Conservation (phyloP, 805 yeast genomes). For the Spathaspora hagerdaliae region DNA sequence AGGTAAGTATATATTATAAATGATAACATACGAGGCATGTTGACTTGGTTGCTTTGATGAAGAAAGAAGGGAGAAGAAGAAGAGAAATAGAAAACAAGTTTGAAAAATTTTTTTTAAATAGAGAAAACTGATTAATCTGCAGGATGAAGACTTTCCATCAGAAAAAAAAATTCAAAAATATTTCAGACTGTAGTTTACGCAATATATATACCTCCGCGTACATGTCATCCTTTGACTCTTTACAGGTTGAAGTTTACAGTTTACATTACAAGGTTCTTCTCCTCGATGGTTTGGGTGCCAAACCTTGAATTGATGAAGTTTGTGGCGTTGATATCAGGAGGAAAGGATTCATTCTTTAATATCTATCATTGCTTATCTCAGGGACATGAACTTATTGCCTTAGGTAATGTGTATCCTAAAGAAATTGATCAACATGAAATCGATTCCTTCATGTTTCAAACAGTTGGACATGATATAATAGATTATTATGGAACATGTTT, state of each 20-base stretch:
- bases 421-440: slow-evolving; percentile 50
- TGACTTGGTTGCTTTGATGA: slow-evolving; percentile 19
- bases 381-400: slow-evolving; percentile 81
- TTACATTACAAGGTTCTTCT: too few relatives aligned
- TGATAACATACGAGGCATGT: slow-evolving; percentile 60
- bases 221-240: not conserved
- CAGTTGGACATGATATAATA: slow-evolving; percentile 87
- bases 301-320: slow-evolving; percentile 60
- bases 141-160: too few relatives aligned
- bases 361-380: slow-evolving; percentile 78
- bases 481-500: slow-evolving; percentile 63
- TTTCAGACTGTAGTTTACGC: not conserved
- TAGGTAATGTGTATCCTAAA: slow-evolving; percentile 68
- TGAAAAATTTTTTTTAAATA: slow-evolving; percentile 3
- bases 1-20: not conserved
- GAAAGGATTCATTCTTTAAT: slow-evolving; percentile 92
- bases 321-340: slow-evolving; percentile 90
- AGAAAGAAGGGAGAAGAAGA: slow-evolving; percentile 4
- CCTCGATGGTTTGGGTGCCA: too few relatives aligned
- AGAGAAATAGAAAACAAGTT: slow-evolving; percentile 9
- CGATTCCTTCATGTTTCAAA: slow-evolving; percentile 96
- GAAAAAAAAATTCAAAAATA: too few relatives aligned
- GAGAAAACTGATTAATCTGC: too few relatives aligned
- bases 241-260: too few relatives aligned
- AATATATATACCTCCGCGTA: not conserved